phyloP scores from a whole-genome alignment of 805 yeast species.

The Nakazawaea laoshanensis region DNA sequence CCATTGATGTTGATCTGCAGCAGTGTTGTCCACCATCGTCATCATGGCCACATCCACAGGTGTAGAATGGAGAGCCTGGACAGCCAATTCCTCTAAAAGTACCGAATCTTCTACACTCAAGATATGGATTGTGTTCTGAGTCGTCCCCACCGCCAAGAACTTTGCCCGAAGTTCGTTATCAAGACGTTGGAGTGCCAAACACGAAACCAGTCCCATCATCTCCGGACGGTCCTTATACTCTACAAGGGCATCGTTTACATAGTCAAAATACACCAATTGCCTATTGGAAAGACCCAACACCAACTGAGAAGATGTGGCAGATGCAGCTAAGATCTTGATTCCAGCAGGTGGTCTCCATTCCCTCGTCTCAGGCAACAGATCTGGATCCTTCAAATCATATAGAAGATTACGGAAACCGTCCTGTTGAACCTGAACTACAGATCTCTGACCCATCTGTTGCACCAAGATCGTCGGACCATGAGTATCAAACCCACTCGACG shows the following conservation, averaged over 20 bases:
- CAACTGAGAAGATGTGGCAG: slow-evolving; percentile 61
- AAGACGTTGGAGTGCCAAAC: slow-evolving; percentile 33
- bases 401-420: slow-evolving; percentile 59
- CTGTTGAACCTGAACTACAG: slow-evolving; percentile 66
- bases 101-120: slow-evolving; percentile 51
- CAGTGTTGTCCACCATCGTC: slow-evolving; percentile 18
- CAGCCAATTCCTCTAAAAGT: slow-evolving; percentile 51
- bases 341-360: slow-evolving; percentile 88
- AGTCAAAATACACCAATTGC: slow-evolving; percentile 77
- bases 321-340: slow-evolving; percentile 46
- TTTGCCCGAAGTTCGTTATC: slow-evolving; percentile 42
- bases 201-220: slow-evolving; percentile 40
- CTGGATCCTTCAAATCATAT: slow-evolving; percentile 18
- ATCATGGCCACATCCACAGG: slow-evolving; percentile 28
- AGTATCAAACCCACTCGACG: slow-evolving; percentile 44
- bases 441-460: slow-evolving; percentile 52
- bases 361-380: slow-evolving; percentile 22
- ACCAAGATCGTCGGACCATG: slow-evolving; percentile 58
- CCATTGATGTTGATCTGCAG: slow-evolving; percentile 8
- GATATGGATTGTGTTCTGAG: slow-evolving; percentile 63
- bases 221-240: slow-evolving; percentile 63
- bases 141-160: slow-evolving; percentile 61
- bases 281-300: slow-evolving; percentile 63
- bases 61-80: slow-evolving; percentile 58
- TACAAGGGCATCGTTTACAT: slow-evolving; percentile 56